Evolutionary conservation across 768 basidiomycete species (phyloP), one percentile per base, ranked within the genome.

Genomic region (Sporobolomyces phaffii): DNA sequence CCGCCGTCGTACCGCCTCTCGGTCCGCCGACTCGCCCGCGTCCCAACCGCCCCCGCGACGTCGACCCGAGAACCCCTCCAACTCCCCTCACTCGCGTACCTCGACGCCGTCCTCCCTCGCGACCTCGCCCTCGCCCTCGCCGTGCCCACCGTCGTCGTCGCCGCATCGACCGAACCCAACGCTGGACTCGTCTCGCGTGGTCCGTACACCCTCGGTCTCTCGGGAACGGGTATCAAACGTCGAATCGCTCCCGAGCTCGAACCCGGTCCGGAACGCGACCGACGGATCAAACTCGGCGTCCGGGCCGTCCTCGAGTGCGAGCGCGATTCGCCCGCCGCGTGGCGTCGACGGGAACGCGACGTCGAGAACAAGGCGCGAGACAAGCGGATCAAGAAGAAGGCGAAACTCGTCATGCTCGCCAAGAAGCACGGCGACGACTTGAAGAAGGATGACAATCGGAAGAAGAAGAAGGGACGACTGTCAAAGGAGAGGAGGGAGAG

Each of bases 1-100:
- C 11, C 72, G 74, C 22, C 72, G 73, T 26, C 65, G 60, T 10
- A 70, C 74, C 3, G 72, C 74, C 41, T 77, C 75, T 22, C 62
- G 63, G 6, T 58, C 70, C 31, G 43, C 66, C 34, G 68, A 73
- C 14, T 53, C 51, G 3, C 57, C 34, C 22, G 43, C 52, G 26
- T 50, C 68, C 73, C 68, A 60, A 72, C 22, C 24, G 69, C 26
- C 43, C 74, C 43, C 43, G 22, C 57, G 22, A 14, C n/a, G 18
- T 40, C 38, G 40, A 43, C 31, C 22, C 26, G n/a, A 26, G 33
- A 50, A 65, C 72, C 17, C 24, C 63, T 40, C 45, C 50, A 45
- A 43, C 72, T 36, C 58, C 76, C 65, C 28, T 40, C 44, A 69
- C 75, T 60, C 64, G 47, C 64, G 48, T 70, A 60, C 64, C 48